These are phyloP conservation scores for Firmiana major DNA, from an alignment of 345 rosid species.

Conservation along the genomic window DNA sequence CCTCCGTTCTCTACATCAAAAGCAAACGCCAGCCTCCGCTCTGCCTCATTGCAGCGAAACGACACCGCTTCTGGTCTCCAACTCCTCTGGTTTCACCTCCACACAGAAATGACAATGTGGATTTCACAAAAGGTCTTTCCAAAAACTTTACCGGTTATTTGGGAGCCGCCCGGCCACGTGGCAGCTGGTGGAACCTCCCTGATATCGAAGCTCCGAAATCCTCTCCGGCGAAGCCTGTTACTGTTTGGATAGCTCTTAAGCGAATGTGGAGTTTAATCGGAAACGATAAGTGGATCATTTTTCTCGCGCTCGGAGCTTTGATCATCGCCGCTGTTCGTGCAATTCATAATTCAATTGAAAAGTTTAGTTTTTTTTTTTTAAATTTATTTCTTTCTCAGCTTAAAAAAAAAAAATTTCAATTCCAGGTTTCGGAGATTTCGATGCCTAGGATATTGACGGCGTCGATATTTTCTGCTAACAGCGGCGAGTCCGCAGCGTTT, in stretches of 20 bases:
- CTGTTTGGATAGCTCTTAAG: conserved; percentile 29
- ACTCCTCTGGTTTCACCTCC: neutral
- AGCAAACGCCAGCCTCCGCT: neutral
- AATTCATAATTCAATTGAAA: too few species aligned
- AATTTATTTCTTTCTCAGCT: neutral
- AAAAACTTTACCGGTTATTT: neutral
- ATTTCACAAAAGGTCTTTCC: neutral
- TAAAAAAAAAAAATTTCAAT: neutral
- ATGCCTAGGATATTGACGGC: conserved; percentile 49
- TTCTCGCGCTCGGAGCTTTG: conserved; percentile 35
- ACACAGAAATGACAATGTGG: neutral
- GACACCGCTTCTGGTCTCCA: neutral
- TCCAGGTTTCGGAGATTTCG: conserved; percentile 45
- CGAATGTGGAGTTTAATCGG: conserved; percentile 45
- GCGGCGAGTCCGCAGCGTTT: conserved; percentile 26
- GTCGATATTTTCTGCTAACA: conserved; percentile 47
- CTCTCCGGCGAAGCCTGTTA: conserved; percentile 19
- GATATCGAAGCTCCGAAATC: conserved; percentile 11
- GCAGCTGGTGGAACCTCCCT: conserved; percentile 37
- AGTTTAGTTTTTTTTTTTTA: neutral
- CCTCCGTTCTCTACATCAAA: neutral
- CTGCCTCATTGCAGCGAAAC: neutral
- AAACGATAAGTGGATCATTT: conserved; percentile 36
- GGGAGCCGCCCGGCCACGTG: conserved; percentile 10
- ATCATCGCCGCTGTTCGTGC: conserved; percentile 38